Base-by-base conservation (phyloP, 805 yeast genomes). In the Candida khao-thaluensis region DNA sequence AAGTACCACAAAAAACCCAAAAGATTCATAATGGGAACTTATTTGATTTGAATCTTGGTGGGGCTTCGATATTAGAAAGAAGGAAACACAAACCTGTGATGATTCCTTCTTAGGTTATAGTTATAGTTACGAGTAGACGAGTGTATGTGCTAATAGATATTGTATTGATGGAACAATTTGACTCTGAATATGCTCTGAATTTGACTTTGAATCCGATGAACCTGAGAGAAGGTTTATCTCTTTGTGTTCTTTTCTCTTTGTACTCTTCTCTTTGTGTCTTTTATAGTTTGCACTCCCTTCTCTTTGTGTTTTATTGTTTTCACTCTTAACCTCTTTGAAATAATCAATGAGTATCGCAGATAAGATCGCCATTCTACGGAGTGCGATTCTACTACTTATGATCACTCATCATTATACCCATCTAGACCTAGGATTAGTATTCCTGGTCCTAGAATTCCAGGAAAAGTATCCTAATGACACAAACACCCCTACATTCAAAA, bases 51-150 rank as follows among this genome's bases (percentile, higher is more conserved):
- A 64, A 72, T 39, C 55, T 77, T 48, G 66, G 66, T 21, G 76
- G 75, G n/a, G 77, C 82, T 5, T 67, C 77, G 5, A 76, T 77
- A 16, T 52, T 77, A 36, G 77, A 70, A 34, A 68, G 82, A 56
- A 58, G 65, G 37, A 57, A 57, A 42, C 41, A 58, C 18, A 44
- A 44, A 17, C 41, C 46, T 5, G 41, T 47, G 10, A 39, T 41
- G 44, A 30, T 43, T 16, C 48, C 50, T 20, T 40, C 48, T 10
- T 22, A 22, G 10, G 7, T 7, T 22, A 5, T 40, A 35, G 23
- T 11, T n/a, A 25, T 25, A 25, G 10, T 7, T 22, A 22, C 10
- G 24, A 22, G 7, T 22, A 22, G 24, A 22, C 10, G 24, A 22
- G 10, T 22, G 10, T 8, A 8, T 7, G 7, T 7, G 10, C 10